These are phyloP conservation scores for Cardamine occulta DNA, from an alignment of 345 rosid species.

Conservation along the genomic window DNA sequence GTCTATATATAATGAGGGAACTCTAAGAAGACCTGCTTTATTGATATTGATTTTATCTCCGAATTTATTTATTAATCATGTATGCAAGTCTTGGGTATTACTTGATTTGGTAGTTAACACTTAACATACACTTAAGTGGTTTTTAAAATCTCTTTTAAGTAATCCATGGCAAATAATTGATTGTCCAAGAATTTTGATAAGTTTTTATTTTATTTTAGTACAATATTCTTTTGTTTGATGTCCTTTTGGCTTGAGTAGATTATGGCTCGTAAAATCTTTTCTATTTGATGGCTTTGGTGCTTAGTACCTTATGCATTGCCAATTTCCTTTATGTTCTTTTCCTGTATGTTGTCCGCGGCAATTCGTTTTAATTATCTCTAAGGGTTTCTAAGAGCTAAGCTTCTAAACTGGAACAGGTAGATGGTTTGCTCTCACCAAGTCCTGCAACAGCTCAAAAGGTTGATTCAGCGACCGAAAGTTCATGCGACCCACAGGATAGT, in stretches of 20 bases:
- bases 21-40: constrained; percentile 11
- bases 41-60: neutral
- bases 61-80: constrained; percentile 14
- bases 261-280: neutral
- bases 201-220: constrained; percentile 15
- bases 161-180: constrained; percentile 7
- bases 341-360: constrained; percentile 4
- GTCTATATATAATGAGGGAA: neutral
- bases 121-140: constrained; percentile 1
- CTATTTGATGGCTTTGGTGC: constrained; percentile 17
- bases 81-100: constrained; percentile 5
- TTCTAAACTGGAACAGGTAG: constrained; percentile 48
- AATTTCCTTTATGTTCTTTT: constrained; percentile 12
- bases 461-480: constrained; percentile 47
- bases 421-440: constrained; percentile 47
- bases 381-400: constrained; percentile 47
- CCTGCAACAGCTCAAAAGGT: constrained; percentile 46
- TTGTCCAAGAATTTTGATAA: constrained; percentile 11
- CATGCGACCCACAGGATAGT: constrained; percentile 46
- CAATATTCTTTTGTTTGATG: neutral
- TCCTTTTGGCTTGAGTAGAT: constrained; percentile 15
- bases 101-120: constrained; percentile 11
- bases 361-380: constrained; percentile 6
- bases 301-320: constrained; percentile 11
- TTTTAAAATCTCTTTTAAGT: neutral